phyloP scores from a whole-genome alignment of 225 moss, liverwort and hornwort genomes.

The Physcomitrellopsis africana region DNA sequence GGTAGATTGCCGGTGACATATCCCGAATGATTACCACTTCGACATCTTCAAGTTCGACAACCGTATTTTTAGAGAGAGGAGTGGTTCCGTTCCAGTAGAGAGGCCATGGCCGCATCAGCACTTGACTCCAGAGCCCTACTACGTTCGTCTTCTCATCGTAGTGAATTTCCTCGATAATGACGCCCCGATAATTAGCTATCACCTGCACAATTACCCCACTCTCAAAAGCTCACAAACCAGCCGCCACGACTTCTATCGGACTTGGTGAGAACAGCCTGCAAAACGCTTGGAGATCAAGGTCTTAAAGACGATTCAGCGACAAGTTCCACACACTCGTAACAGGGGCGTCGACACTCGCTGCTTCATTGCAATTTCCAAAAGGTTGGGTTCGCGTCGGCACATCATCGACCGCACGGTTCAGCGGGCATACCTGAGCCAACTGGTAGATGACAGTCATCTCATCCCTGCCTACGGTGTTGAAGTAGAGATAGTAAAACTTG shows the following conservation, averaged over 20 bases:
- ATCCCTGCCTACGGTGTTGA: slow-evolving; percentile 26
- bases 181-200: slow-evolving; percentile 51
- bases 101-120: slow-evolving; percentile 35
- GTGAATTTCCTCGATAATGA: slow-evolving; percentile 28
- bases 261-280: too few relatives aligned
- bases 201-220: slow-evolving; percentile 12
- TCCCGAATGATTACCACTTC: not conserved
- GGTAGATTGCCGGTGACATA: too few relatives aligned
- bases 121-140: slow-evolving; percentile 29
- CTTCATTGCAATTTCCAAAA: too few relatives aligned
- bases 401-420: too few relatives aligned
- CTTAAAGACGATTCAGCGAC: too few relatives aligned
- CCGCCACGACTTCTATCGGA: too few relatives aligned
- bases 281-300: too few relatives aligned
- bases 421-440: slow-evolving; percentile 29
- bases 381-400: too few relatives aligned
- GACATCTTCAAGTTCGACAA: slow-evolving; percentile 41
- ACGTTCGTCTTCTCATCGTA: slow-evolving; percentile 36
- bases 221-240: not conserved
- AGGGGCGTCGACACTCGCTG: too few relatives aligned
- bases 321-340: too few relatives aligned
- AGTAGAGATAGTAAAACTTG: slow-evolving; percentile 42
- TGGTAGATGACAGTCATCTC: slow-evolving; percentile 36
- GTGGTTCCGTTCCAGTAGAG: slow-evolving; percentile 32
- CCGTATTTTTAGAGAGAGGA: slow-evolving; percentile 30